phyloP scores from a whole-genome alignment of 164 flowering plant species.

The Aristolochia contorta region DNA sequence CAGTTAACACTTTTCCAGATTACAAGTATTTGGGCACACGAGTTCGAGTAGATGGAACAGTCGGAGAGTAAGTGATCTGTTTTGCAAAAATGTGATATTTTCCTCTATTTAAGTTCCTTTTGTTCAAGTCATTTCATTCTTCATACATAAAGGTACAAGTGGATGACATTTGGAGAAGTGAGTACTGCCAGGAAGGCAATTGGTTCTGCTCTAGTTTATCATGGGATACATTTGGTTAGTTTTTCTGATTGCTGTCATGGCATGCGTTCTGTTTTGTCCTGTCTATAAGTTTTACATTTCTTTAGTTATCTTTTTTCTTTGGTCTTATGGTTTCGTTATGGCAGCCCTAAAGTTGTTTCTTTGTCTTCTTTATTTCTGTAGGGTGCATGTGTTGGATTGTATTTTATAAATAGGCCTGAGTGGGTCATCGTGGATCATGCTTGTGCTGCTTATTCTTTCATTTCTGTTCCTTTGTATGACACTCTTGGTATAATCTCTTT shows the following conservation, averaged over 20 bases:
- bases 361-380: conserved; percentile 17
- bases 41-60: conserved; percentile 72
- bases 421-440: conserved; percentile 98
- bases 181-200: conserved; percentile 71
- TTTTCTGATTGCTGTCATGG: not conserved
- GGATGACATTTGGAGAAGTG: conserved; percentile 99
- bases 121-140: conserved; percentile 3
- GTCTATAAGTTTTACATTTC: not conserved
- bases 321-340: not conserved
- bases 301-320: not conserved
- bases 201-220: conserved; percentile 73
- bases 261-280: not conserved
- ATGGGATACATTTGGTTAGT: conserved; percentile 68
- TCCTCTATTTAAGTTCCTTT: conserved; percentile 4
- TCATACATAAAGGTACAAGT: conserved; percentile 57
- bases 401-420: conserved; percentile 93
- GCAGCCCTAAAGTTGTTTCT: not conserved
- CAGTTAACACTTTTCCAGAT: conserved; percentile 60
- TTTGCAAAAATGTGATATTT: not conserved
- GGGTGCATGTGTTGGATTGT: conserved; percentile 82
- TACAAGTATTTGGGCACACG: conserved; percentile 86
- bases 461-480: conserved; percentile 95
- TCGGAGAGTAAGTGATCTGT: conserved; percentile 46
- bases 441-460: conserved; percentile 88
- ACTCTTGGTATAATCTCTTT: conserved; percentile 64